Percentiles rank a stretch among this genome's conserved stretches.
Conservation (phyloP, 768 basidiomycete genomes). For the Pleurotus djamor region DNA sequence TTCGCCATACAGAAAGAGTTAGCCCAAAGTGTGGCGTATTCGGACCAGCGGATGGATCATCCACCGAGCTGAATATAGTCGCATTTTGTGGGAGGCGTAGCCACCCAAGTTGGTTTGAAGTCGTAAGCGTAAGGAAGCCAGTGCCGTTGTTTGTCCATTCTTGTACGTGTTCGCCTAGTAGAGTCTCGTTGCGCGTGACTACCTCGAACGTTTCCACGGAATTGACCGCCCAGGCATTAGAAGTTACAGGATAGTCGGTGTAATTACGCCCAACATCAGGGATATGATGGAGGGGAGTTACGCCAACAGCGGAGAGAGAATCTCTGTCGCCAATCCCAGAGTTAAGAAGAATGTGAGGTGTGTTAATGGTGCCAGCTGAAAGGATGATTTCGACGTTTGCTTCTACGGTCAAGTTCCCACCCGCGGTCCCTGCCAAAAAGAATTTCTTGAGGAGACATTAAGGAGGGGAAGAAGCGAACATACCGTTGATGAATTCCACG, state of each 20-base stretch:
- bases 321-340: constrained; percentile 22
- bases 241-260: constrained; percentile 15
- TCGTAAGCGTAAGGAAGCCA: constrained; percentile 13
- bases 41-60: constrained; percentile 34
- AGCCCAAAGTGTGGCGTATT: constrained; percentile 32
- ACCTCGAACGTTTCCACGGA: constrained; percentile 12
- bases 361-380: constrained; percentile 24
- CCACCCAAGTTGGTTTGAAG: constrained; percentile 13
- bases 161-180: constrained; percentile 8
- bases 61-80: constrained; percentile 21
- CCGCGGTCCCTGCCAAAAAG: neutral
- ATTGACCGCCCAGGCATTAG: constrained; percentile 7
- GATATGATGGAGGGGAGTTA: constrained; percentile 12
- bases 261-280: constrained; percentile 25
- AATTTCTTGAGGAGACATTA: neutral
- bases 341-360: constrained; percentile 19
- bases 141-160: constrained; percentile 16
- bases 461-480: neutral
- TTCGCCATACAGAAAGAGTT: constrained; percentile 22
- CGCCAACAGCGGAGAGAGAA: constrained; percentile 8
- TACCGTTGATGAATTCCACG: constrained; percentile 1
- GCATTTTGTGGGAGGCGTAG: constrained; percentile 22
- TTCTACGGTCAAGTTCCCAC: constrained; percentile 1
- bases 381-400: constrained; percentile 22
- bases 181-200: constrained; percentile 11